These are phyloP conservation scores for Ensete glaucum DNA, from an alignment of 176 grass and related monocot genomes.

Conservation along the genomic window DNA sequence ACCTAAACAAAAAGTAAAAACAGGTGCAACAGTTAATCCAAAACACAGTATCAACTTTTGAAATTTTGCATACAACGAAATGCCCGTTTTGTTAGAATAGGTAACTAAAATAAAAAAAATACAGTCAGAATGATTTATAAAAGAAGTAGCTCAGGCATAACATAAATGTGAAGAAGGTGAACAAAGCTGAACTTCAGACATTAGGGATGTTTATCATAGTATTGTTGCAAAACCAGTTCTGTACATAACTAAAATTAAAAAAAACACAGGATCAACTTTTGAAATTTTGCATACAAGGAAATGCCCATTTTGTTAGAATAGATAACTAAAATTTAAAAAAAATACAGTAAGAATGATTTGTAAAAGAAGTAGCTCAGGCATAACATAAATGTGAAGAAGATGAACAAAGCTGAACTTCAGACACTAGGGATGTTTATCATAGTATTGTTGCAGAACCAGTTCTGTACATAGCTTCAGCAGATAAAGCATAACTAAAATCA, in stretches of 20 bases:
- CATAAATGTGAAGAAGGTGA: not conserved
- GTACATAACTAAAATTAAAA: not conserved
- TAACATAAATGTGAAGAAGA: not conserved
- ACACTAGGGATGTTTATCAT: not conserved
- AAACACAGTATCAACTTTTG: not conserved
- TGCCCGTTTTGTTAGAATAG: not conserved
- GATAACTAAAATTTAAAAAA: not conserved
- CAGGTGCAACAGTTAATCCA: conserved; percentile 2
- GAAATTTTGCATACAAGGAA: not conserved
- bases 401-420: not conserved
- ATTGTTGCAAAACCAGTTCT: not conserved
- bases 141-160: not conserved
- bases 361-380: not conserved
- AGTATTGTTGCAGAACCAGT: not conserved
- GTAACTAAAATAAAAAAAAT: not conserved
- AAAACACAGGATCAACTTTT: not conserved
- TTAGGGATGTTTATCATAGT: not conserved
- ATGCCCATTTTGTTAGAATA: not conserved
- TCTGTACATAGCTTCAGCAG: not conserved
- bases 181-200: not conserved
- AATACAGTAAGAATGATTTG: not conserved
- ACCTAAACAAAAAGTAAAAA: conserved; percentile 37
- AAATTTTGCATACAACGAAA: not conserved
- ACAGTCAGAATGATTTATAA: not conserved
- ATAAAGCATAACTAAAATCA: not conserved